Evolutionary conservation across 2,329 filamentous ascomycete genomes (phyloP).

Genomic region (Fusarium paranaense): DNA sequence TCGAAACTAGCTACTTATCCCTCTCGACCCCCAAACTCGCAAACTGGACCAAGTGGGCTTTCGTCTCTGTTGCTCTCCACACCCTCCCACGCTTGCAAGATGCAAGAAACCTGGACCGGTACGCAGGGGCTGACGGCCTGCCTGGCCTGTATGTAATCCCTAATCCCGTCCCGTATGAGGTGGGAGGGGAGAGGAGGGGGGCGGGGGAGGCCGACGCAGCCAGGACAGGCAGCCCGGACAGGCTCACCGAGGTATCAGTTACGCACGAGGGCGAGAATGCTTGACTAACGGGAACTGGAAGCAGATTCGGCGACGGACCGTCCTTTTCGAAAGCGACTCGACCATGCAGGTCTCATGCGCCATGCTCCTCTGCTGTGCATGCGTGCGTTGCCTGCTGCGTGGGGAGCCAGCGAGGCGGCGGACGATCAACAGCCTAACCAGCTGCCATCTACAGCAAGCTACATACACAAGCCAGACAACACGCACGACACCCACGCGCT

Average conservation of each 20-base stretch:
- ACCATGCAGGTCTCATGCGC: slow-evolving; percentile 21
- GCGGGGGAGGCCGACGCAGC: slow-evolving; percentile 8
- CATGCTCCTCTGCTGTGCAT: slow-evolving; percentile 36
- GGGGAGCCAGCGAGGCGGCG: slow-evolving; percentile 14
- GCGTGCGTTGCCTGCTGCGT: slow-evolving; percentile 1
- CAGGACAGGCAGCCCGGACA: neutral
- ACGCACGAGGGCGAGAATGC: slow-evolving; percentile 28
- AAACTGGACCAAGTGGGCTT: slow-evolving; percentile 19
- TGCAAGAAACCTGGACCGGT: neutral
- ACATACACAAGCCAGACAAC: slow-evolving; percentile 9
- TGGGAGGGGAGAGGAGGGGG: slow-evolving; percentile 6
- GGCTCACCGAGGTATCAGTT: slow-evolving; percentile 23
- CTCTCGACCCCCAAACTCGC: slow-evolving; percentile 23
- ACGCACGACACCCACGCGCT: slow-evolving; percentile 16
- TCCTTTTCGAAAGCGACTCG: slow-evolving; percentile 14
- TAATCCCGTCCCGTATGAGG: slow-evolving; percentile 2
- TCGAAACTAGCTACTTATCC: slow-evolving; percentile 9
- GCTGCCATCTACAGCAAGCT: slow-evolving; percentile 1
- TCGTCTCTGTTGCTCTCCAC: slow-evolving; percentile 15
- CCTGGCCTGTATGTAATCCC: slow-evolving; percentile 7
- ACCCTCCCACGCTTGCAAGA: slow-evolving; percentile 16
- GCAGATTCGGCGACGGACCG: slow-evolving; percentile 1
- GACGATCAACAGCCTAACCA: neutral
- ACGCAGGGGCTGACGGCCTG: neutral
- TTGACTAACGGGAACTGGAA: slow-evolving; percentile 36